Evolutionary conservation across 352 stramenopile genomes (phyloP).

Genomic region (Pythium scleroteichum): DNA sequence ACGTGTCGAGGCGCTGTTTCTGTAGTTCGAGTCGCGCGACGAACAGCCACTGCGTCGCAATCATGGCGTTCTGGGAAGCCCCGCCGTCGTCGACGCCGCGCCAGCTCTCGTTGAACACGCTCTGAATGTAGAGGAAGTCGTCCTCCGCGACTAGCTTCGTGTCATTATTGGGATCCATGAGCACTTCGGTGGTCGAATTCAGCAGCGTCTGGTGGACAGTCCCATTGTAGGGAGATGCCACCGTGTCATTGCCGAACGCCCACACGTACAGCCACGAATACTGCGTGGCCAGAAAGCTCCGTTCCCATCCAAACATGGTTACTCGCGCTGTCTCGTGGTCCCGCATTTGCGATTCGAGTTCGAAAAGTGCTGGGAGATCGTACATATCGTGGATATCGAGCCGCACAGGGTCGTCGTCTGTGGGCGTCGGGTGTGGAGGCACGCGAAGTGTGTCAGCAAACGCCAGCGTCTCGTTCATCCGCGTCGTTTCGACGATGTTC

Average conservation of each 20-base stretch:
- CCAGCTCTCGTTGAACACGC: constrained; percentile 59
- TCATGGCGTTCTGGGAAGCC: constrained; percentile 42
- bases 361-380: constrained; percentile 46
- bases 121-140: constrained; percentile 44
- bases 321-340: constrained; percentile 29
- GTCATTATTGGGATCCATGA: constrained; percentile 57
- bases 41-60: constrained; percentile 46
- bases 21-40: constrained; percentile 49
- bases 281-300: constrained; percentile 36
- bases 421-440: constrained; percentile 54
- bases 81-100: constrained; percentile 41
- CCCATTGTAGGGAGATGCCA: constrained; percentile 54
- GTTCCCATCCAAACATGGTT: constrained; percentile 57
- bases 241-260: constrained; percentile 42
- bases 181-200: constrained; percentile 38
- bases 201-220: constrained; percentile 44
- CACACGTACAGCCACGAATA: constrained; percentile 31
- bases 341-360: constrained; percentile 29
- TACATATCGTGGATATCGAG: constrained; percentile 54
- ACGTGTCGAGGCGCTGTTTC: constrained; percentile 41
- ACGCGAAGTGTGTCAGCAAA: constrained; percentile 66
- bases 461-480: constrained; percentile 38
- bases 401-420: constrained; percentile 34
- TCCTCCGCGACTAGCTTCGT: constrained; percentile 27
- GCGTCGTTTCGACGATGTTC: constrained; percentile 41